A percentile compares a stretch with the other conserved stretches of the same genome.
These are phyloP conservation scores for Fusarium falciforme DNA, from an alignment of 2,329 filamentous ascomycete species.

Conservation along the genomic window DNA sequence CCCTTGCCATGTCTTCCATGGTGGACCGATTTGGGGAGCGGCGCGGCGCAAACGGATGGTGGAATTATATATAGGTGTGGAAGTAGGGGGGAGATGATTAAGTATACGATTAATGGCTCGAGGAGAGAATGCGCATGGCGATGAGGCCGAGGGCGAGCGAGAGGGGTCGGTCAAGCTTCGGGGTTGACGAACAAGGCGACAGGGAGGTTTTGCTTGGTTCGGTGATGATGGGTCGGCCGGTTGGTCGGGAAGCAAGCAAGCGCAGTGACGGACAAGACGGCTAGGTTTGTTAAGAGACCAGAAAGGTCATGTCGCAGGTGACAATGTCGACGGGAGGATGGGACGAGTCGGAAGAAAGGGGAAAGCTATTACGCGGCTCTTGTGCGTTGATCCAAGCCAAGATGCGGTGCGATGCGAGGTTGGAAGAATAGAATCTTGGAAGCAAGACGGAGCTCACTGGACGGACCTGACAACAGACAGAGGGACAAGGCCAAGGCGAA, in stretches of 20 bases:
- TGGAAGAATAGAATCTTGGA: conserved; percentile 14
- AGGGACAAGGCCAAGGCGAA: conserved; percentile 1
- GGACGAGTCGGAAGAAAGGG: conserved; percentile 27
- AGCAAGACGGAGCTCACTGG: conserved; percentile 5
- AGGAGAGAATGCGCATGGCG: conserved; percentile 28
- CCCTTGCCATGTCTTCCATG: conserved; percentile 83
- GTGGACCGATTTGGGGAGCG: conserved; percentile 47
- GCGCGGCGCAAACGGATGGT: conserved; percentile 25
- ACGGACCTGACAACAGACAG: conserved; percentile 20
- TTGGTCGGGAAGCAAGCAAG: not conserved
- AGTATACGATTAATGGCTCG: conserved; percentile 30
- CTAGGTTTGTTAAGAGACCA: not conserved
- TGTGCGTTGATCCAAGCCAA: conserved; percentile 11
- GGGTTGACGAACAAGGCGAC: conserved; percentile 14
- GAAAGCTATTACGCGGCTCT: conserved; percentile 4
- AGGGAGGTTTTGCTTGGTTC: conserved; percentile 15
- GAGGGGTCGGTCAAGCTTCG: conserved; percentile 37
- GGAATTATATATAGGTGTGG: conserved; percentile 30
- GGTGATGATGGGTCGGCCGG: conserved; percentile 11
- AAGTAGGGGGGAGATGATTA: conserved; percentile 15
- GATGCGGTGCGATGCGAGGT: conserved; percentile 4
- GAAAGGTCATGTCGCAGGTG: conserved; percentile 2
- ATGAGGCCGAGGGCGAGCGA: conserved; percentile 10
- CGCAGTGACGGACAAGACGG: not conserved
- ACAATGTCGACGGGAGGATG: conserved; percentile 16